phyloP scores from a whole-genome alignment of 495 filamentous ascomycete genomes.

The Cairneyella variabilis region DNA sequence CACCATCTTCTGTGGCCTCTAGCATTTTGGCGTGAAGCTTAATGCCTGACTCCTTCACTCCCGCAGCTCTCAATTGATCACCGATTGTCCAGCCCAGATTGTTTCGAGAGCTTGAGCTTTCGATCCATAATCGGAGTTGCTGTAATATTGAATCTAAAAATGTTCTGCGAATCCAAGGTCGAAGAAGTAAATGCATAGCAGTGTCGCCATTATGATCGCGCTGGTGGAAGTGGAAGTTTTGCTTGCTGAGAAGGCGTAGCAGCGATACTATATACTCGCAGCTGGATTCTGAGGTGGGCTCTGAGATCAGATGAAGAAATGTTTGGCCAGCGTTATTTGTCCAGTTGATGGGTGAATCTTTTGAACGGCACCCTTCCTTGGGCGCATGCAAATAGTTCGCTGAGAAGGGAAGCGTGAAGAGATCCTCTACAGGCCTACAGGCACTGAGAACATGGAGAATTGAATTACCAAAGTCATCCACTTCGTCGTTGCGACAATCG shows the following conservation, averaged over 20 bases:
- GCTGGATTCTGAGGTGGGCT: not conserved
- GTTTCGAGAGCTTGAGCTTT: not conserved
- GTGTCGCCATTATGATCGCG: constrained; percentile 7
- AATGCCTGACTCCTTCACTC: too few species aligned
- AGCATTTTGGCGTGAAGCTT: not conserved
- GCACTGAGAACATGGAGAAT: constrained; percentile 2
- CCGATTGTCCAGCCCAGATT: constrained; percentile 6
- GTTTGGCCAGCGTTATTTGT: constrained; percentile 11
- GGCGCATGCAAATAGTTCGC: not conserved
- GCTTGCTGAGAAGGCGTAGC: not conserved
- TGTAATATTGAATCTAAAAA: not conserved
- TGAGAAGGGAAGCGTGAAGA: too few species aligned
- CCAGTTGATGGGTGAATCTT: not conserved
- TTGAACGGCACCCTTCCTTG: not conserved
- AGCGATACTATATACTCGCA: not conserved
- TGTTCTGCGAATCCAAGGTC: not conserved
- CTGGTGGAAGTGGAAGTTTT: constrained; percentile 4
- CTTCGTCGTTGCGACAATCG: not conserved
- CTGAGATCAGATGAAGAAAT: constrained; percentile 4
- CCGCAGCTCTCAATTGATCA: not conserved
- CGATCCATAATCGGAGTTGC: not conserved
- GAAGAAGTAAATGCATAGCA: constrained; percentile 1
- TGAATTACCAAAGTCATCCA: constrained; percentile 10
- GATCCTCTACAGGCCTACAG: too few species aligned
- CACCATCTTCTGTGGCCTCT: not conserved